Base-by-base conservation (phyloP, 306 rosid species). In the Ochetophila trinervis region DNA sequence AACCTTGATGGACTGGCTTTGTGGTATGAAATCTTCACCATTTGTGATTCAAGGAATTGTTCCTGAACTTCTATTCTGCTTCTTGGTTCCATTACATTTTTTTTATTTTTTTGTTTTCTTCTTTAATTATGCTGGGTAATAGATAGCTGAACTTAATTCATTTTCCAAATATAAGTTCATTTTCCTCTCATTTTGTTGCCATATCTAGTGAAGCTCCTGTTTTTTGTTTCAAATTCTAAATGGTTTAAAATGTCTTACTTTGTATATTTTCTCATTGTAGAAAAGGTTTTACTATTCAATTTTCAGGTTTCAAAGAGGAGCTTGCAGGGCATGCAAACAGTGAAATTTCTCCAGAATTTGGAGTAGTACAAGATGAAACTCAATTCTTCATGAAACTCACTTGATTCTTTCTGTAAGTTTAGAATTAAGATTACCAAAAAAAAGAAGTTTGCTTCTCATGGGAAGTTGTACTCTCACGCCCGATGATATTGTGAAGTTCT, bases 341-440 rank as follows among this genome's bases (percentile, higher is more conserved):
- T 60, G 85, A 85, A 34, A 72, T 70, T 73, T 80, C 77, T 80
- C 86, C 77, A 1, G 96, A 92, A 66, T 92, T 89, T 66, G 83
- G 91, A 53, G 85, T 89, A 52, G 93, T 92, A 56, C 96, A 92
- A 79, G 98, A n/a, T n/a, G n/a, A n/a, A n/a, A n/a, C n/a, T n/a
- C n/a, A n/a, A n/a, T n/a, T n/a, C n/a, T n/a, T n/a, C n/a, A n/a
- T n/a, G n/a, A n/a, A n/a, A n/a, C n/a, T n/a, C 22, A 30, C 9
- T 74, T 27, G 49, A 23, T 60, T 23, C 27, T 16, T 14, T 13
- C 13, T 12, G 20, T 27, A 27, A 27, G 16, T 15, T 51, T 24
- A 8, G 22, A n/a, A 44, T 23, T 32, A 11, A 13, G 18, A 45
- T 47, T 6, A 45, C n/a, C 30, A 15, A 32, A 18, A 22, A n/a